Evolutionary conservation across 495 filamentous ascomycete species (phyloP), one percentile per base, ranked within the genome.

Genomic region (Hypoxylon lienhwacheense): DNA sequence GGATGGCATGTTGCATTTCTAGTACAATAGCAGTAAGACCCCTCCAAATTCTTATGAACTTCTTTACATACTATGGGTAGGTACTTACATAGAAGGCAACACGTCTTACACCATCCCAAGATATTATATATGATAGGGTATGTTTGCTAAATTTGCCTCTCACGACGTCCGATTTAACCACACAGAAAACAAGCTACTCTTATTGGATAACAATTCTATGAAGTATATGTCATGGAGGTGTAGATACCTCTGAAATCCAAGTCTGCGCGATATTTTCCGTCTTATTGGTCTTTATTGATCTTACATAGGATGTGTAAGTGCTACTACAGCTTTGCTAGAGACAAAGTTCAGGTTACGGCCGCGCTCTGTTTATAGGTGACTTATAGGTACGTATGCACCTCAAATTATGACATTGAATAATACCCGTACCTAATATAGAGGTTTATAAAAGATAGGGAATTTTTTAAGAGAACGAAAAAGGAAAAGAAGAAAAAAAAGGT

Each of bases 1-100:
- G 33, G 36, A 53, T 60, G 56, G 56, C 50, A 60, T 60, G 56
- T 60, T 60, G 50, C 50, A 60, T 60, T 45, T 44, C 19, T n/a
- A 2, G 36, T 32, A 36, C n/a, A n/a, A n/a, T n/a, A n/a, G n/a
- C n/a, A n/a, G n/a, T n/a, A n/a, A n/a, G n/a, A n/a, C n/a, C n/a
- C n/a, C n/a, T n/a, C n/a, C n/a, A n/a, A n/a, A n/a, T n/a, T n/a
- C 11, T 47, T 26, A 21, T 39, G 47, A 46, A n/a, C 41, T 24
- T 32, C 25, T 19, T 7, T 45, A 37, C 39, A 45, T 31, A 22
- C n/a, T 6, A 2, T 19, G 4, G 7, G 14, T 25, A 28, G 8
- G 28, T 45, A 36, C 21, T n/a, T 31, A 26, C 35, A 29, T 19
- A 2, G 4, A 43, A 12, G 5, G 14, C 16, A 21, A 14, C 4